Percentiles rank a stretch among this genome's conserved stretches.
Evolutionary conservation across 2,329 filamentous ascomycete genomes (phyloP).

Genomic region (Aspergillus caelatus): DNA sequence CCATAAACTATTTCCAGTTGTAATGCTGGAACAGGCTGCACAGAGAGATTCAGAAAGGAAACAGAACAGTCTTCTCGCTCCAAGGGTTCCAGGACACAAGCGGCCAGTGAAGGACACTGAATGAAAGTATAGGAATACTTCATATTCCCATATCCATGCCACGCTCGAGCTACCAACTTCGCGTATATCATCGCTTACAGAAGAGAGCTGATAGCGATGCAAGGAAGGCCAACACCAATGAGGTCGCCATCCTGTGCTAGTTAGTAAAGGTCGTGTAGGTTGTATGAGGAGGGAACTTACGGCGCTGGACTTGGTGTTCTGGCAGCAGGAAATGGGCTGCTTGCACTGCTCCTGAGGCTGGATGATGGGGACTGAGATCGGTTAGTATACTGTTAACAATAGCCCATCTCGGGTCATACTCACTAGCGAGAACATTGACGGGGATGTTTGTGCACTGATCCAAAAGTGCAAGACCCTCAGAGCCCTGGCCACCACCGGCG

Average conservation of each 20-base stretch:
- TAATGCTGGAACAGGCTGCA: neutral
- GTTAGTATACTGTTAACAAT: slow-evolving; percentile 1
- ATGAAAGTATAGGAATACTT: neutral
- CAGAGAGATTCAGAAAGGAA: slow-evolving; percentile 12
- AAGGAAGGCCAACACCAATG: slow-evolving; percentile 40
- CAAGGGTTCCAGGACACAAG: slow-evolving; percentile 31
- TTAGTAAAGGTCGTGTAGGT: fast-evolving
- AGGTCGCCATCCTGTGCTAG: slow-evolving; percentile 33
- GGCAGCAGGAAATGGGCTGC: slow-evolving; percentile 46
- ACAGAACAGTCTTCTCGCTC: slow-evolving; percentile 35
- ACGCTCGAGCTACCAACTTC: neutral
- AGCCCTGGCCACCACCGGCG: slow-evolving; percentile 36
- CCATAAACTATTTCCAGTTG: neutral
- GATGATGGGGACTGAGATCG: slow-evolving; percentile 31
- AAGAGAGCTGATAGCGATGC: slow-evolving; percentile 42
- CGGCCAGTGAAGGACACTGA: slow-evolving; percentile 29
- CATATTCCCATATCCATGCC: slow-evolving; percentile 21
- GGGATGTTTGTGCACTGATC: slow-evolving; percentile 45
- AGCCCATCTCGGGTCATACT: neutral
- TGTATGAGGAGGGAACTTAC: slow-evolving; percentile 19
- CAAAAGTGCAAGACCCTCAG: slow-evolving; percentile 42
- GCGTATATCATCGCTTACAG: slow-evolving; percentile 32
- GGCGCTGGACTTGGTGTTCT: slow-evolving; percentile 37
- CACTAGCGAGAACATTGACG: slow-evolving; percentile 29
- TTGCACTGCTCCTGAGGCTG: slow-evolving; percentile 43